Conservation (phyloP, 306 rosid species). For the Canavalia ensiformis region DNA sequence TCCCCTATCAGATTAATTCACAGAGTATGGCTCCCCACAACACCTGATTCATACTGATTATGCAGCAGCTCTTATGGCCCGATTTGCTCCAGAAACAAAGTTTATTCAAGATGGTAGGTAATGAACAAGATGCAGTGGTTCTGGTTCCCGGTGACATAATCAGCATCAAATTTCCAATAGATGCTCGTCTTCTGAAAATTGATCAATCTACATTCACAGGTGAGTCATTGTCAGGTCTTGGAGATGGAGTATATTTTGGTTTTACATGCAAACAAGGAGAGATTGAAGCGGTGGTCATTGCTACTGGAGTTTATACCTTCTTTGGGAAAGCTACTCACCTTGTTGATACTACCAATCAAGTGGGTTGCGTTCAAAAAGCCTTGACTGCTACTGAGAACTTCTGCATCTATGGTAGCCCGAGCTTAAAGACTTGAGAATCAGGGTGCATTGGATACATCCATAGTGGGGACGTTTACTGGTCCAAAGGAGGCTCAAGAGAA, state of each 20-base stretch:
- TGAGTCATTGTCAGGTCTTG: slow-evolving; percentile 93
- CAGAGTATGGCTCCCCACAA: too few species aligned
- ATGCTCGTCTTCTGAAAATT: slow-evolving; percentile 96
- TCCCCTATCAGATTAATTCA: too few species aligned
- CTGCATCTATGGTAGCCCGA: slow-evolving; percentile 97
- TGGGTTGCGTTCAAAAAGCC: slow-evolving; percentile 97
- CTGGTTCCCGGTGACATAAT: slow-evolving; percentile 93
- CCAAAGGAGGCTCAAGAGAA: slow-evolving; percentile 76
- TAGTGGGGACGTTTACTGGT: slow-evolving; percentile 96
- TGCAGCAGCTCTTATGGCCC: slow-evolving; percentile 99
- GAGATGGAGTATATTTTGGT: slow-evolving; percentile 97
- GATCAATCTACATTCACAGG: slow-evolving; percentile 99
- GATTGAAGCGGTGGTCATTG: slow-evolving; percentile 95
- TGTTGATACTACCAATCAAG: slow-evolving; percentile 95
- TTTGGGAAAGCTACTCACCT: slow-evolving; percentile 99
- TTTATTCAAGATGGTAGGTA: slow-evolving; percentile 97
- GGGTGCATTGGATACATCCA: slow-evolving; percentile 95
- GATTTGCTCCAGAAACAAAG: slow-evolving; percentile 96
- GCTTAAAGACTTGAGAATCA: slow-evolving; percentile 96
- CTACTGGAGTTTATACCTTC: slow-evolving; percentile 97
- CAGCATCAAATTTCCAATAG: slow-evolving; percentile 92
- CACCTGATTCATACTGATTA: too few species aligned
- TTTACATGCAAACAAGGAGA: slow-evolving; percentile 99
- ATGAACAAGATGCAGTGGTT: slow-evolving; percentile 79
- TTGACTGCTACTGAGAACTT: slow-evolving; percentile 97